phyloP scores from a whole-genome alignment of 768 basidiomycete genomes.

The Termitomyces sp. region DNA sequence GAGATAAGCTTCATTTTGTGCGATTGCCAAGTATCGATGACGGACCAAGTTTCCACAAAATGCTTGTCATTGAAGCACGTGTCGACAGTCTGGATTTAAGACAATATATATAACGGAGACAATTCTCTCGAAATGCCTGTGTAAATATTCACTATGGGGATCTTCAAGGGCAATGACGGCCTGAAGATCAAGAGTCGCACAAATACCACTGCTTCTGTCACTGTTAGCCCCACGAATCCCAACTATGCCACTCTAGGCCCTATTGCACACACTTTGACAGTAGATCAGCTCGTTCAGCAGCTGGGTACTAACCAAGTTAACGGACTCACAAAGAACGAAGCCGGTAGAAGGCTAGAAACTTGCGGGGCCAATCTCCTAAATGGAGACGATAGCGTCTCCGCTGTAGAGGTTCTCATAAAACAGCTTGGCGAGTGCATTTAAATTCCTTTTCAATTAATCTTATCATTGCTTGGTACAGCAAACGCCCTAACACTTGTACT shows the following conservation, averaged over 20 bases:
- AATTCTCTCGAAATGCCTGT: neutral
- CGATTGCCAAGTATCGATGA: neutral
- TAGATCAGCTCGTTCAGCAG: conserved; percentile 24
- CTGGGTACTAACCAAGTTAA: conserved; percentile 26
- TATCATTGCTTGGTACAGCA: conserved; percentile 17
- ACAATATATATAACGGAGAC: neutral
- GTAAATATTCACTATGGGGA: conserved; percentile 3
- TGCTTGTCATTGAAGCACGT: conserved; percentile 1
- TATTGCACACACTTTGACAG: conserved; percentile 27
- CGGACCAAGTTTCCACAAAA: neutral
- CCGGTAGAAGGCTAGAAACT: conserved; percentile 24
- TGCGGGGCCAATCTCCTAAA: conserved; percentile 30
- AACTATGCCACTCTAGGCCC: conserved; percentile 25
- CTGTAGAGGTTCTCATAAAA: conserved; percentile 26
- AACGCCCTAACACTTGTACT: conserved; percentile 36
- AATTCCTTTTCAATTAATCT: neutral
- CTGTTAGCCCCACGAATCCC: conserved; percentile 24
- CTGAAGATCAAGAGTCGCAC: conserved; percentile 24
- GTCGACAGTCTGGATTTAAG: conserved; percentile 2
- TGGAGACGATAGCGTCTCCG: conserved; percentile 29
- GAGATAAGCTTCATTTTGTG: neutral
- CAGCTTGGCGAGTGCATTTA: conserved; percentile 25
- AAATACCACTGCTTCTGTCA: conserved; percentile 27
- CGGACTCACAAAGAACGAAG: conserved; percentile 32
- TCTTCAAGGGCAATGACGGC: conserved; percentile 11